Evolutionary conservation across 2,329 filamentous ascomycete species (phyloP).

Genomic region (Fusarium subtropicale): DNA sequence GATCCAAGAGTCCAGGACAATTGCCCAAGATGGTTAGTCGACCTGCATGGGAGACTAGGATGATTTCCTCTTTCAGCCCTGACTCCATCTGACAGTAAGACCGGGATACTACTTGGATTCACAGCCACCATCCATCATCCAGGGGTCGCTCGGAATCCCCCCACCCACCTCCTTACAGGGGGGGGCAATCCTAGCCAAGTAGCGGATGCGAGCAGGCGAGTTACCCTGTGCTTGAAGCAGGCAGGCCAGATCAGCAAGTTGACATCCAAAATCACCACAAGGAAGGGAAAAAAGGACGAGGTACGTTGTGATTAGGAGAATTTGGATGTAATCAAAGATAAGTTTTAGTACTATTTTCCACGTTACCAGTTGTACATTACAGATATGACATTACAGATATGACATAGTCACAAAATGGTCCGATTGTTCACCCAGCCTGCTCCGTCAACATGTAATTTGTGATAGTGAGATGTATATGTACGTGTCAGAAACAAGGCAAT

Average conservation of each 20-base stretch:
- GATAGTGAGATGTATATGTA: background rate
- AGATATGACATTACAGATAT: too few species aligned
- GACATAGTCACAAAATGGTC: too few species aligned
- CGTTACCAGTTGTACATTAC: too few species aligned
- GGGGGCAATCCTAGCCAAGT: background rate
- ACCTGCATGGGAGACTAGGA: background rate
- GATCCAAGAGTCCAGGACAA: background rate
- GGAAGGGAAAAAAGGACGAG: too few species aligned
- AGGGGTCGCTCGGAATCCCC: background rate
- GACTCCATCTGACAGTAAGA: conserved; percentile 14
- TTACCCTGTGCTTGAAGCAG: background rate
- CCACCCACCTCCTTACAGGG: background rate
- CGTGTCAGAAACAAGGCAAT: background rate
- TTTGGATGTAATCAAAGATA: too few species aligned
- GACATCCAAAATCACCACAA: too few species aligned
- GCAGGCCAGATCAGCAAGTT: background rate
- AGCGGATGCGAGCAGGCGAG: background rate
- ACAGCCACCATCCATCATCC: background rate
- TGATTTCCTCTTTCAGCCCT: background rate
- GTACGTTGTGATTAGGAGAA: too few species aligned
- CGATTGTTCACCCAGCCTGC: too few species aligned
- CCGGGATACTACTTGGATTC: background rate
- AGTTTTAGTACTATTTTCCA: too few species aligned
- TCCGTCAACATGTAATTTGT: too few species aligned
- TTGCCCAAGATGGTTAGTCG: background rate